Percentiles rank a stretch among this genome's conserved stretches.
phyloP scores from a whole-genome alignment of 1,139 yeast species.

The Yamadazyma taylorii region DNA sequence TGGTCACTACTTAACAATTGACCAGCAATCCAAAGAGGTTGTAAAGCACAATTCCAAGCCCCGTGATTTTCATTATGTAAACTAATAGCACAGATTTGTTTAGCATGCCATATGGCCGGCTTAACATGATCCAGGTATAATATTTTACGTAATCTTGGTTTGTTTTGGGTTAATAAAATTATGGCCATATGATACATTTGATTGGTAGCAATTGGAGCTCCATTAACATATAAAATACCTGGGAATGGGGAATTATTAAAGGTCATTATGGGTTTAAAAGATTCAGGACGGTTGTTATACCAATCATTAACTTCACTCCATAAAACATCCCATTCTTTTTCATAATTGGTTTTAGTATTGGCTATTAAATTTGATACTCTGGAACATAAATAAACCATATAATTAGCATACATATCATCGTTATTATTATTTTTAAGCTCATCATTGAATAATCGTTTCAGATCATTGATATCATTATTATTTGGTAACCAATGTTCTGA shows the following conservation, averaged over 20 bases:
- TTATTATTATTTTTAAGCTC: conserved; percentile 18
- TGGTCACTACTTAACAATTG: conserved; percentile 36
- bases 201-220: conserved; percentile 38
- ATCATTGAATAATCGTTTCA: conserved; percentile 21
- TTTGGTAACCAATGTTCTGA: conserved; percentile 33
- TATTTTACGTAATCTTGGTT: conserved; percentile 30
- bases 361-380: conserved; percentile 32
- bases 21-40: conserved; percentile 43
- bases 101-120: conserved; percentile 42
- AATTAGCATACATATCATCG: conserved; percentile 42
- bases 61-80: conserved; percentile 32
- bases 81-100: conserved; percentile 37
- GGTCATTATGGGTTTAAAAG: conserved; percentile 28
- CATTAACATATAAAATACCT: conserved; percentile 31
- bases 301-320: conserved; percentile 37
- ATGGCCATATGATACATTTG: conserved; percentile 41
- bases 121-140: conserved; percentile 14
- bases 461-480: conserved; percentile 21
- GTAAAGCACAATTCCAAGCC: conserved; percentile 40
- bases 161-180: conserved; percentile 37
- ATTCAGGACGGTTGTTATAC: conserved; percentile 31
- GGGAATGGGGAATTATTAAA: conserved; percentile 35
- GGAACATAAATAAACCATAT: conserved; percentile 35
- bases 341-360: conserved; percentile 22
- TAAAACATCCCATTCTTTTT: conserved; percentile 32